Conservation (phyloP, 2,329 filamentous ascomycete species). For the Leptosphaerulina australis region DNA sequence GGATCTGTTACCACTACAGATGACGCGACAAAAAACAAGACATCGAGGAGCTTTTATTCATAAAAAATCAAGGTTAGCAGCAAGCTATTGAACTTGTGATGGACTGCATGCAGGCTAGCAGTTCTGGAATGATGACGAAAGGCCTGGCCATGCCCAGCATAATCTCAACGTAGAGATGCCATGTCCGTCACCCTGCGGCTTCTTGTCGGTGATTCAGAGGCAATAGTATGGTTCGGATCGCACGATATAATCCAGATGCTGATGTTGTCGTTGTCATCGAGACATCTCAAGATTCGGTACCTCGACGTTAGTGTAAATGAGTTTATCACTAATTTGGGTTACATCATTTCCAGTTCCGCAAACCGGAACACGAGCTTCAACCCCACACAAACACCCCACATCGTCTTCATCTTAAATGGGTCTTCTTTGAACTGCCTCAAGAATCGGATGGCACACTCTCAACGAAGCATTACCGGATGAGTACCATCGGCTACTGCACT, state of each 20-base stretch:
- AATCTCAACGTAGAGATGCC: background rate
- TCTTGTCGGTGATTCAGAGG: background rate
- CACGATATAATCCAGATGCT: slow-evolving; percentile 2
- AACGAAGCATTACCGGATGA: slow-evolving; percentile 11
- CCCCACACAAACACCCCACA: slow-evolving; percentile 18
- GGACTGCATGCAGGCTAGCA: slow-evolving; percentile 17
- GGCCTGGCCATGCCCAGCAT: background rate
- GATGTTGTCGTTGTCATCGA: slow-evolving; percentile 1
- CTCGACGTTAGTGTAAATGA: slow-evolving; percentile 7
- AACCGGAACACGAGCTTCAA: background rate
- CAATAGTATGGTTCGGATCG: background rate
- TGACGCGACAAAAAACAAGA: background rate
- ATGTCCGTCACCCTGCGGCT: background rate
- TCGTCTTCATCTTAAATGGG: slow-evolving; percentile 1
- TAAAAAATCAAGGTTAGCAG: background rate
- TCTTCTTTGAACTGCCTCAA: slow-evolving; percentile 4
- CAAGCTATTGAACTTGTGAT: slow-evolving; percentile 18
- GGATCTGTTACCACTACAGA: background rate
- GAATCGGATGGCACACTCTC: slow-evolving; percentile 7
- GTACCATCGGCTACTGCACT: slow-evolving; percentile 24
- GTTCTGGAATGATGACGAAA: slow-evolving; percentile 9
- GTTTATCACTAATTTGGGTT: background rate
- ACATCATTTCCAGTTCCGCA: slow-evolving; percentile 2
- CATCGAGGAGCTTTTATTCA: background rate
- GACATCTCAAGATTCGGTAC: background rate